Base-by-base conservation (phyloP, 306 rosid species). In the Amphicarpaea edgeworthii region DNA sequence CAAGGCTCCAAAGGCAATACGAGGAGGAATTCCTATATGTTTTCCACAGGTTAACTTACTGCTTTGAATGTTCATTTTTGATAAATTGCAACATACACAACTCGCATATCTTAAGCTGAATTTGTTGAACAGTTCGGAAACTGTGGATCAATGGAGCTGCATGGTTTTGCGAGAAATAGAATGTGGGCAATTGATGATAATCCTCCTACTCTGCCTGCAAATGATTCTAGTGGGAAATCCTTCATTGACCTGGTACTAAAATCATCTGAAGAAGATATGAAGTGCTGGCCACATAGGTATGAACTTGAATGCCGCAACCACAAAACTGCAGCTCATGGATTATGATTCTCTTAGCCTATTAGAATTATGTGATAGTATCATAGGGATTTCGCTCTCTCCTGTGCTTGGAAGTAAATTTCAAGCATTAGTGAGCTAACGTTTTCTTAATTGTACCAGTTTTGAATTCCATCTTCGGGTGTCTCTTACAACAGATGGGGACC, bases 131-230 rank as follows among this genome's bases (percentile, higher is more conserved):
- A 94, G 97, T 94, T 91, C 84, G 98, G 98, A 75, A 90, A 85
- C 82, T 86, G 93, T 67, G 96, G 96, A 83, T 87, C 90, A 0
- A 70, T 82, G 51, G 97, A 94, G 87, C 93, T 83, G 59, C 97
- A 88, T 76, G 98, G 98, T 69, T 94, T 94, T 87, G 97, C 87
- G n/a, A 90, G 90, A 82, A 94, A 92, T 76, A 90, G 85, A 90
- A 85, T 92, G 60, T 94, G 98, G 98, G 68, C 42, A 42, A 78
- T 94, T 23, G 98, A 94, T 42, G 88, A 88, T 45, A 83, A 85
- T 68, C 90, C 98, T 77, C 91, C 89, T 71, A 90, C 89, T 43
- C 81, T 80, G 64, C 79, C 74, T 68, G 68, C 87, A 2, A 80
- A 82, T 15, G 92, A 90, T 82, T 87, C 87, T 37, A 54, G 57